Conservation (phyloP, 2,329 filamentous ascomycete species). For the Pestalotiopsis sp. region DNA sequence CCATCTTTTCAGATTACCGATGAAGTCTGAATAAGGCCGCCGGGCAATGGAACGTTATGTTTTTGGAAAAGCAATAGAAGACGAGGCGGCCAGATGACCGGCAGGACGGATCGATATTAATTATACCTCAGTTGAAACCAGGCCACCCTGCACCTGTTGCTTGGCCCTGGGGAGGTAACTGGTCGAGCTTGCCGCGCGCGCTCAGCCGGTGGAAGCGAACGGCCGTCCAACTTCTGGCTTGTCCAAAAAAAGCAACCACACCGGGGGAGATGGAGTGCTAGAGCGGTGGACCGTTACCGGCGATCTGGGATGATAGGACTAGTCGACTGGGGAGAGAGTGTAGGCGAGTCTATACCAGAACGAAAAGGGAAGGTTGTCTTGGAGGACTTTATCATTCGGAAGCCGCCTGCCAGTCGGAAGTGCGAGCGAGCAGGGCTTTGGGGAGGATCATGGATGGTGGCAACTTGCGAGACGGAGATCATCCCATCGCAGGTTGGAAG, state of each 20-base stretch:
- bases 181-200: background rate
- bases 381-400: background rate
- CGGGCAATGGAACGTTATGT: background rate
- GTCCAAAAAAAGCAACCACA: background rate
- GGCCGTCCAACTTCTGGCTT: background rate
- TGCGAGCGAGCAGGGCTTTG: background rate
- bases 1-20: conserved; percentile 3
- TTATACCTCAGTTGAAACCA: background rate
- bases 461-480: background rate
- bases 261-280: background rate
- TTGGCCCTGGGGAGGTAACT: background rate
- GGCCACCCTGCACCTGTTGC: background rate
- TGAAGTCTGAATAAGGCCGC: background rate
- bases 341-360: conserved; percentile 8
- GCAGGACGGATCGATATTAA: conserved; percentile 2
- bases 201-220: background rate
- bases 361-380: conserved; percentile 4
- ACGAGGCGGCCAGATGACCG: background rate
- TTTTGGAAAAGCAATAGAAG: background rate
- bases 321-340: background rate
- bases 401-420: background rate
- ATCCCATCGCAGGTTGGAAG: background rate
- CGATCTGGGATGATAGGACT: conserved; percentile 4
- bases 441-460: background rate
- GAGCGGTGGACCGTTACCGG: background rate